Evolutionary conservation across 73 alveolate genomes (phyloP).

Genomic region (Symbiodinium pilosum): DNA sequence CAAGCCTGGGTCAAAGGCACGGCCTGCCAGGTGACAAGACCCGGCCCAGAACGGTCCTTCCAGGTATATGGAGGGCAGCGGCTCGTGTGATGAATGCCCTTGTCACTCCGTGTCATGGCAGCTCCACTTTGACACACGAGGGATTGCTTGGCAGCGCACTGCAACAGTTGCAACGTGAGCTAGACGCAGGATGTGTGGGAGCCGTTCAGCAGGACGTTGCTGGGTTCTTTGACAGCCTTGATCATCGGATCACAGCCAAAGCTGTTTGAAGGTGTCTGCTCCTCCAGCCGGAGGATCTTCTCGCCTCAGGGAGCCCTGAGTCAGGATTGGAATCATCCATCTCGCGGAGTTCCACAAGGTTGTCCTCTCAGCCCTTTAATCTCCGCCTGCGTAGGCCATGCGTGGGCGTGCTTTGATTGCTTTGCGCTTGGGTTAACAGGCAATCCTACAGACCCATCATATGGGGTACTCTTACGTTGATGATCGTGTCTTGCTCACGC

Average conservation of each 20-base stretch:
- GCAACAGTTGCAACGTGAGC: not conserved
- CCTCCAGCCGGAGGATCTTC: not conserved
- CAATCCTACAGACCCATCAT: not conserved
- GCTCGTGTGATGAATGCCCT: not conserved
- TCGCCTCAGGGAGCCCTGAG: not conserved
- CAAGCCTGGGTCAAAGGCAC: too few relatives aligned
- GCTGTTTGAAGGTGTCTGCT: not conserved
- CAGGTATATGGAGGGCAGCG: not conserved
- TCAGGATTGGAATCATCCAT: not conserved
- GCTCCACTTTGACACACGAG: too few relatives aligned
- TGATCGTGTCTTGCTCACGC: not conserved
- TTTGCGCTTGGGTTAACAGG: not conserved
- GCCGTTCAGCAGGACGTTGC: not conserved
- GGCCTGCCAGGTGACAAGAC: too few relatives aligned
- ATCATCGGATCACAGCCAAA: not conserved
- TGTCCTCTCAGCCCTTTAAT: not conserved
- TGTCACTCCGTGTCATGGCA: not conserved
- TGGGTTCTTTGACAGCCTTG: not conserved
- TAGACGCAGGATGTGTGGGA: not conserved
- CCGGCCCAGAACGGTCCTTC: not conserved
- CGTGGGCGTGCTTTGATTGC: not conserved
- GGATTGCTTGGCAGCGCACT: not conserved
- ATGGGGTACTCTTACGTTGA: not conserved
- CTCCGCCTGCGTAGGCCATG: not conserved
- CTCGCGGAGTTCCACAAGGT: not conserved